Evolutionary conservation across 116 monocot species (phyloP), one percentile per base, ranked within the genome.

Genomic region (Zostera marina): DNA sequence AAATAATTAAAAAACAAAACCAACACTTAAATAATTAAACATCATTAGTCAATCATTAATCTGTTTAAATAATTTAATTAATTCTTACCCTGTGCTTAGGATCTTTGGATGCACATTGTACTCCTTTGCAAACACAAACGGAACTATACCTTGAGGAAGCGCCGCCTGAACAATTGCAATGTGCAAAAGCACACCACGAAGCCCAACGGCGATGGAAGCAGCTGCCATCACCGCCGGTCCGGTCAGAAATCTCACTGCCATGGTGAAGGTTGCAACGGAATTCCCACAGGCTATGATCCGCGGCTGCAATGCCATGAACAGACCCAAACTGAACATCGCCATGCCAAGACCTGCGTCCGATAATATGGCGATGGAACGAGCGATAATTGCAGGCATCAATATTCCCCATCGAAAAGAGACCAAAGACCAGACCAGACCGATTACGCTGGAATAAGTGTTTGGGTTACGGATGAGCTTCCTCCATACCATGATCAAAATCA

Each of bases 401-500:
- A 93, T 58, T 5, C 72, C 81, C 93, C 93, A 94, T 65, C 93
- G 87, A 76, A 72, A 93, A 5, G 88, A 87, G 10, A 93, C 81
- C 4, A 93, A 67, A 17, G 93, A 93, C 93, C 93, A 93, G 38
- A 81, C 70, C 70, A 93, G 47, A 14, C 93, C 93, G 15, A 93
- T n/a, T 7, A 94, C 77, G 65, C 94, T 94, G 47, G 88, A 88
- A 55, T 94, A 88, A 20, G 94, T 84, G 73, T 88, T 94, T 0
- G 94, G 88, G 61, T 94, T 94, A 52, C 93, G 69, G 13, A 93
- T 93, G 0, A 93, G 81, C 70, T 93, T 93, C 67, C 93, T 66
- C 93, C 93, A 93, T 3, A 93, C 93, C 93, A 93, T 93, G 66
- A 93, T 93, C 51, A 93, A 75, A n/a, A 93, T 93, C n/a, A 93